These are phyloP conservation scores for Ophiostoma sp. DNA, from an alignment of 2,329 filamentous ascomycete species.

Conservation along the genomic window DNA sequence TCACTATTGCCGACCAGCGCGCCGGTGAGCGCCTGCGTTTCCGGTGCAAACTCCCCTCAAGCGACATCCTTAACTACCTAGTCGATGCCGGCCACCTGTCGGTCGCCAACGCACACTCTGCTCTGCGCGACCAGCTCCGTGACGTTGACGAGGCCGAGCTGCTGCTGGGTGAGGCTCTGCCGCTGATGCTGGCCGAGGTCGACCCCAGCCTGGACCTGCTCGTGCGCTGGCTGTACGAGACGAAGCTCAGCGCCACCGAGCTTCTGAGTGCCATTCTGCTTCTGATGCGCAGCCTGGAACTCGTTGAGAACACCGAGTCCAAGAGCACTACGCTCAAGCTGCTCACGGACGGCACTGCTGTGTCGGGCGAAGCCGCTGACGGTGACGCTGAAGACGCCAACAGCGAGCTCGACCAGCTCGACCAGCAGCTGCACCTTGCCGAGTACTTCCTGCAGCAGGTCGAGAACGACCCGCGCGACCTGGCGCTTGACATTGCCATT, in stretches of 20 bases:
- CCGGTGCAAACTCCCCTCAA: slow-evolving; percentile 44
- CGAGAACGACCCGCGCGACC: slow-evolving; percentile 56
- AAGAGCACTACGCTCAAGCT: slow-evolving; percentile 33
- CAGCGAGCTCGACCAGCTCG: slow-evolving; percentile 55
- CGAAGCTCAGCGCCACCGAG: slow-evolving; percentile 60
- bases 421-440: slow-evolving; percentile 61
- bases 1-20: slow-evolving; percentile 31
- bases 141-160: slow-evolving; percentile 39
- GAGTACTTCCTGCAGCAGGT: slow-evolving; percentile 58
- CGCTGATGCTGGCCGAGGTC: slow-evolving; percentile 56
- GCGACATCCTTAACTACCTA: slow-evolving; percentile 54
- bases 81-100: slow-evolving; percentile 57
- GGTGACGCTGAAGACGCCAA: slow-evolving; percentile 37
- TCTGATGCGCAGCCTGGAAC: slow-evolving; percentile 64
- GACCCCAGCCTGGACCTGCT: slow-evolving; percentile 64
- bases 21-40: slow-evolving; percentile 30
- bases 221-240: slow-evolving; percentile 58
- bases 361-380: slow-evolving; percentile 26
- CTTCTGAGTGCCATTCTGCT: slow-evolving; percentile 60
- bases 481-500: slow-evolving; percentile 62
- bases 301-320: slow-evolving; percentile 43
- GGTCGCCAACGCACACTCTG: slow-evolving; percentile 52
- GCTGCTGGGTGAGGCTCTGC: slow-evolving; percentile 55
- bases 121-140: slow-evolving; percentile 47
- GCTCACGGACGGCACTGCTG: slow-evolving; percentile 30